Evolutionary conservation across 2,329 filamentous ascomycete genomes (phyloP).

Genomic region (Monilinia fructicola): DNA sequence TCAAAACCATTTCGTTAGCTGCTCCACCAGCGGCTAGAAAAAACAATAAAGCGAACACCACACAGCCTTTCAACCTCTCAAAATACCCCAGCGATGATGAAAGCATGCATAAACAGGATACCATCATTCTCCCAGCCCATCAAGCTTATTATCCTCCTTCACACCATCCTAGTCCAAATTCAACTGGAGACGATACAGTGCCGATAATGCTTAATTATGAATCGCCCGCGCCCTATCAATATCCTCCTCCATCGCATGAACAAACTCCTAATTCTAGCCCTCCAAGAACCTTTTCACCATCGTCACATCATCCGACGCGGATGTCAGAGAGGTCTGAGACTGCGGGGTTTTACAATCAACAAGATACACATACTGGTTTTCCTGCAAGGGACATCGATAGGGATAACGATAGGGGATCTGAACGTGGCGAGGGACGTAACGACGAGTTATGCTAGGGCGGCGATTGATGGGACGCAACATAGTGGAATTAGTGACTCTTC

Average conservation of each 20-base stretch:
- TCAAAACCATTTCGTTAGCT: conserved; percentile 8
- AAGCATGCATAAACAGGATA: conserved; percentile 3
- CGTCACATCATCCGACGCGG: not conserved
- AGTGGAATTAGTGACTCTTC: not conserved
- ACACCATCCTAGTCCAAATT: not conserved
- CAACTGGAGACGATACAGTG: not conserved
- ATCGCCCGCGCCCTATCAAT: not conserved
- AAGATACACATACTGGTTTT: not conserved
- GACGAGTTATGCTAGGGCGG: conserved; percentile 5
- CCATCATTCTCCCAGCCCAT: not conserved
- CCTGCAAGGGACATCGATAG: not conserved
- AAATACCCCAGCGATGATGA: conserved; percentile 11
- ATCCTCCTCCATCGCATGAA: not conserved
- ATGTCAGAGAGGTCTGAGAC: not conserved
- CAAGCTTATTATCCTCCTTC: conserved; percentile 7
- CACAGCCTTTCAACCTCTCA: not conserved
- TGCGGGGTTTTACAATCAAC: not conserved
- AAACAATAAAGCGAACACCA: not conserved
- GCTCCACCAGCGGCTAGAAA: conserved; percentile 1
- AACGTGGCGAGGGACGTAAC: not conserved
- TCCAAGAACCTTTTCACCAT: not conserved
- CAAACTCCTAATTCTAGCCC: not conserved
- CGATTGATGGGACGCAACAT: conserved; percentile 7
- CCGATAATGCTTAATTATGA: not conserved
- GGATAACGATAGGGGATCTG: not conserved